These are phyloP conservation scores for Nicotiana otophora DNA, from an alignment of 257 asterid genomes.

Conservation along the genomic window DNA sequence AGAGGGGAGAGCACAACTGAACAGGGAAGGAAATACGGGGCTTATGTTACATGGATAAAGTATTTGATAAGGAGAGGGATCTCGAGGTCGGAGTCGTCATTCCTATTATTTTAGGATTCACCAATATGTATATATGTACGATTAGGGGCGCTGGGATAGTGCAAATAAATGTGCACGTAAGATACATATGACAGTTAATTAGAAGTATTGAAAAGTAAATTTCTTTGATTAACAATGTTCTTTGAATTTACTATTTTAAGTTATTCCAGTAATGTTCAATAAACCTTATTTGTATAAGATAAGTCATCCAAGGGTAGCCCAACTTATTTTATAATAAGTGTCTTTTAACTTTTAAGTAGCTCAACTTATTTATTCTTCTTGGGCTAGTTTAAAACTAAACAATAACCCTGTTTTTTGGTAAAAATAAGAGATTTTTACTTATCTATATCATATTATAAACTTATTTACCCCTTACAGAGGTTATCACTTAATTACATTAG, in stretches of 20 bases:
- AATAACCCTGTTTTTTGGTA: background rate
- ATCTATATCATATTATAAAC: no score
- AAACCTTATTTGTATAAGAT: background rate
- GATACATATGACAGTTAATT: background rate
- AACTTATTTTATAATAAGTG: background rate
- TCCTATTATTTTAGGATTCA: background rate
- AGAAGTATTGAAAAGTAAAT: background rate
- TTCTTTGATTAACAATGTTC: background rate
- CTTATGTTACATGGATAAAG: background rate
- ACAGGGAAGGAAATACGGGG: background rate
- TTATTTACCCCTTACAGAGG: no score
- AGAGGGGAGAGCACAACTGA: background rate
- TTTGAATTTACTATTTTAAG: background rate
- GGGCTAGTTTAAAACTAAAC: background rate
- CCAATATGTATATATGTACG: background rate
- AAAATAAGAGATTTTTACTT: no score
- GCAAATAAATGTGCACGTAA: background rate
- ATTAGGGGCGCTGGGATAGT: background rate
- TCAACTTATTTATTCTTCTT: background rate
- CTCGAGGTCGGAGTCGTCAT: background rate
- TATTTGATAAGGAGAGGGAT: background rate
- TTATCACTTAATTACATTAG: no score
- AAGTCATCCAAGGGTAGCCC: background rate
- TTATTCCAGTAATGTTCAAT: background rate
- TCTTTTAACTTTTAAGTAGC: background rate